These are phyloP conservation scores for Zoysia pacifica DNA, from an alignment of 176 grass and related monocot species.

Conservation along the genomic window DNA sequence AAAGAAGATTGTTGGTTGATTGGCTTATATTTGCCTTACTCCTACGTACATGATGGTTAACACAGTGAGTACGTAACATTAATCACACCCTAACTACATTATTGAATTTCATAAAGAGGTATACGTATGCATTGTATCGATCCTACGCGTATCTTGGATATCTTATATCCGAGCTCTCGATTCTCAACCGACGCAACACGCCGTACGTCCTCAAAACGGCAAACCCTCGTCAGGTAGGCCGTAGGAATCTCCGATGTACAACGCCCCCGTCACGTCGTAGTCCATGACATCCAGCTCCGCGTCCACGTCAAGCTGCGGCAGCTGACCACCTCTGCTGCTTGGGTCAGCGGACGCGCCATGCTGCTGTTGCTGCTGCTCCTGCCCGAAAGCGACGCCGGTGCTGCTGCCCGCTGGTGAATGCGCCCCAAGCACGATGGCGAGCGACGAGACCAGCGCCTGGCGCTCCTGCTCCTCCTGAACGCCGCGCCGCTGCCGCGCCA, in stretches of 20 bases:
- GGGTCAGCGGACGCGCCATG: neutral
- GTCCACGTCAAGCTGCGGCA: neutral
- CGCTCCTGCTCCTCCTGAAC: constrained; percentile 46
- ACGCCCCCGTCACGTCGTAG: constrained; percentile 31
- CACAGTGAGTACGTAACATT: too few relatives aligned
- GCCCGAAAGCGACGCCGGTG: neutral
- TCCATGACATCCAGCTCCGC: constrained; percentile 48
- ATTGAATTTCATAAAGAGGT: too few relatives aligned
- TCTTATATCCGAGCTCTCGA: too few relatives aligned
- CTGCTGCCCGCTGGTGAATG: neutral
- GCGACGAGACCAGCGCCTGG: constrained; percentile 46
- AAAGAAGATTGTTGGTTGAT: too few relatives aligned
- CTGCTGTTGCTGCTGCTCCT: neutral
- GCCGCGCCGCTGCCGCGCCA: neutral
- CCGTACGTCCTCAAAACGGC: neutral
- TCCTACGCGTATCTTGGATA: too few relatives aligned
- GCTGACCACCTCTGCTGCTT: neutral
- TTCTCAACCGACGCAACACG: too few relatives aligned
- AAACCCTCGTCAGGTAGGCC: neutral
- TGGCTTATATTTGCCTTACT: too few relatives aligned
- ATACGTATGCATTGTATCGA: too few relatives aligned
- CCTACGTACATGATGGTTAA: too few relatives aligned
- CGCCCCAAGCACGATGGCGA: constrained; percentile 43
- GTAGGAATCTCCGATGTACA: constrained; percentile 19
- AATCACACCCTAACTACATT: too few relatives aligned